Evolutionary conservation across 495 filamentous ascomycete genomes (phyloP).

Genomic region (Saxophila tyrrhenica): DNA sequence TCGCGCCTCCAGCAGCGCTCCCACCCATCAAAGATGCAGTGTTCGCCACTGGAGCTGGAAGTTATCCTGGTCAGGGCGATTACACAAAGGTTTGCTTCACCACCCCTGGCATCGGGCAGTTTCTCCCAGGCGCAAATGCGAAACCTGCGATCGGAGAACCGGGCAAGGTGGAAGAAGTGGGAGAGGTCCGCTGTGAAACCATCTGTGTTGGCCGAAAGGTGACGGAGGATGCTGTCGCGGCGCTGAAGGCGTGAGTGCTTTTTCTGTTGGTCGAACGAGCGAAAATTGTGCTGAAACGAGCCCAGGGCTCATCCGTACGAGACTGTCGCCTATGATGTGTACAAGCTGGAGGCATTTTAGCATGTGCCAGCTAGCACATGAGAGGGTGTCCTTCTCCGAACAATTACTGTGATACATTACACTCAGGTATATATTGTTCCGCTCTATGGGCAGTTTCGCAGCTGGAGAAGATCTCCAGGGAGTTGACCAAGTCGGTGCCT

Average conservation of each 20-base stretch:
- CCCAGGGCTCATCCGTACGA: constrained; percentile 67
- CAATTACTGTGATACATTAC: not conserved
- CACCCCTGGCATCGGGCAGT: constrained; percentile 47
- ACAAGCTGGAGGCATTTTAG: constrained; percentile 42
- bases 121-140: constrained; percentile 42
- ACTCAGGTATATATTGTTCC: not conserved
- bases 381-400: too few species aligned
- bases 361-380: too few species aligned
- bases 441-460: not conserved
- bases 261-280: constrained; percentile 1
- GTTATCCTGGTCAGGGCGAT: constrained; percentile 44
- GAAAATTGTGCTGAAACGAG: not conserved
- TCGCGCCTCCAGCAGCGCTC: constrained; percentile 39
- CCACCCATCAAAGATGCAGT: constrained; percentile 46
- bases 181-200: constrained; percentile 43
- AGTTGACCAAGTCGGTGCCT: too few species aligned
- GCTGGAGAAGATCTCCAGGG: too few species aligned
- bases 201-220: constrained; percentile 41
- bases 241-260: constrained; percentile 49
- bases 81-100: constrained; percentile 53
- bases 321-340: constrained; percentile 62
- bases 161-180: constrained; percentile 39
- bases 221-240: constrained; percentile 41
- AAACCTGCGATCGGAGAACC: constrained; percentile 48
- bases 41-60: constrained; percentile 53